Base-by-base conservation (phyloP, 257 asterid genomes). In the Plantago major region DNA sequence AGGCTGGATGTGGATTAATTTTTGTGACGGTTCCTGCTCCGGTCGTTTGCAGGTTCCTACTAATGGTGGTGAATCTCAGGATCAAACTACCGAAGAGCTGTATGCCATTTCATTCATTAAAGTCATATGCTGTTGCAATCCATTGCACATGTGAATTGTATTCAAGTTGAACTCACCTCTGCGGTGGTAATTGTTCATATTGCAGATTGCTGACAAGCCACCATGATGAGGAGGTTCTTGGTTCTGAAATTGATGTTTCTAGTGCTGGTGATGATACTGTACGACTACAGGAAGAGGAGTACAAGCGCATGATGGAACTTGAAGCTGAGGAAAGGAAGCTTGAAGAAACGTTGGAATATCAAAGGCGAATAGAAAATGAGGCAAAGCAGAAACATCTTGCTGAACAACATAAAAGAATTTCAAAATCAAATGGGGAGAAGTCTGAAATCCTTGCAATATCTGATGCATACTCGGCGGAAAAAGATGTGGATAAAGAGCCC, bases 281-380 rank as follows among this genome's bases (percentile, higher is more conserved):
- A 50, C 78, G 59, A 51, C 73, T 74, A 46, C 81, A 76, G 69
- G 88, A 85, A 67, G 95, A 83, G 72, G 99, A 89, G 70, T 72
- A 76, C 71, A 82, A 78, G 66, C 94, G 73, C 47, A 79, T 64
- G 70, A 76, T 87, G 73, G 99, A 93, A 68, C 94, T 89, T 64
- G 97, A 93, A 82, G 96, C 95, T 3, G 97, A 93, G 75, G 99
- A 89, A 76, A 89, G 95, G 76, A 85, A 89, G 84, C 97, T 93
- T 69, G 96, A 89, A 82, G 99, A 89, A 83, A 87, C 96, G 65
- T 70, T 93, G 82, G 97, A 89, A 67, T 87, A 83, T 77, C 99
- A 93, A 79, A 83, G 99, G 64, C 85, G 84, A 42, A 82, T 93
- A 47, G 99, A 93, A 81, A 83, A 93, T 66, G 99, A 93, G 74